Percentiles rank a stretch among this genome's conserved stretches.
These are phyloP conservation scores for Dendryphion nanum DNA, from an alignment of 2,329 filamentous ascomycete genomes.

Conservation along the genomic window DNA sequence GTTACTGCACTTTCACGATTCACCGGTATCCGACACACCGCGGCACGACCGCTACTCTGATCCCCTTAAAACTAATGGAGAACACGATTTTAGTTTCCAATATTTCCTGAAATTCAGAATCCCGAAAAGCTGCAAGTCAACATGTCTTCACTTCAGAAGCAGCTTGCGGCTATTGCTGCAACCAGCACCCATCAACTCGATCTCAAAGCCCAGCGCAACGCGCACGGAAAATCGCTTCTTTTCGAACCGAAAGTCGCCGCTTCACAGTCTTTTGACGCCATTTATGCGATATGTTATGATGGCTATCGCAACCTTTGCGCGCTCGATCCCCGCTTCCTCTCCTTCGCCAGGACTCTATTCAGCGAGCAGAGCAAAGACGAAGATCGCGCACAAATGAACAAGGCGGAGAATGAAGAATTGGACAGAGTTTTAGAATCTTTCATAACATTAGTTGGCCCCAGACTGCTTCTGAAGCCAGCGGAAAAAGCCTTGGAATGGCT, in stretches of 20 bases:
- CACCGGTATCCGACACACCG: too few species aligned
- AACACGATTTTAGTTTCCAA: too few species aligned
- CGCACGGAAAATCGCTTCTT: slow-evolving; percentile 91
- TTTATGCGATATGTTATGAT: slow-evolving; percentile 83
- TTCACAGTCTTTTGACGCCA: slow-evolving; percentile 83
- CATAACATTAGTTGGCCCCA: slow-evolving; percentile 72
- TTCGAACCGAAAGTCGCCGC: slow-evolving; percentile 85
- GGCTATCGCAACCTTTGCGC: slow-evolving; percentile 90
- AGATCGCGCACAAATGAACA: slow-evolving; percentile 82
- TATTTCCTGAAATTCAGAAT: too few species aligned
- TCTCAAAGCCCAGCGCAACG: slow-evolving; percentile 85
- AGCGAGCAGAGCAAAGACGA: slow-evolving; percentile 89
- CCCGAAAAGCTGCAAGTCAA: too few species aligned
- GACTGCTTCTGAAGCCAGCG: slow-evolving; percentile 79
- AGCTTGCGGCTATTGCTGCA: slow-evolving; percentile 88
- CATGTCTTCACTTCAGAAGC: slow-evolving; percentile 89
- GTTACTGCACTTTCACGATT: too few species aligned
- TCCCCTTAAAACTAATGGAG: too few species aligned
- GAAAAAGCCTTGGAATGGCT: slow-evolving; percentile 95
- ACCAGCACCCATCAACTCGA: slow-evolving; percentile 89
- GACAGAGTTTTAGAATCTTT: slow-evolving; percentile 78
- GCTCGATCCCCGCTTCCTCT: slow-evolving; percentile 74
- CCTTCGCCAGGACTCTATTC: slow-evolving; percentile 78
- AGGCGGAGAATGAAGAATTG: slow-evolving; percentile 76
- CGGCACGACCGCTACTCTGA: too few species aligned